phyloP scores from a whole-genome alignment of 495 filamentous ascomycete species.

The Penicillium arizonense region DNA sequence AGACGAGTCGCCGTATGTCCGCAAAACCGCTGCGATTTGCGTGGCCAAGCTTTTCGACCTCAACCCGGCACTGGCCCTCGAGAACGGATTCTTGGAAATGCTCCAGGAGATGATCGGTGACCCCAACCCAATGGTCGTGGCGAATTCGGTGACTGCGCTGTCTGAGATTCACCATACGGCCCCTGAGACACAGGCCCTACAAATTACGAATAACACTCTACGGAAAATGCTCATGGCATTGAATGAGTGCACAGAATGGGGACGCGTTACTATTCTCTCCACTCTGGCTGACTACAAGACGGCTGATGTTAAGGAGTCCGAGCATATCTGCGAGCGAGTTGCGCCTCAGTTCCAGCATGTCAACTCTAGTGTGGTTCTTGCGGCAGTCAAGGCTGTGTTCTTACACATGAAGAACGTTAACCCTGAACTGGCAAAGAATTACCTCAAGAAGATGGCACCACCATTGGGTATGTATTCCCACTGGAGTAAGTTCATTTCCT shows the following conservation, averaged over 20 bases:
- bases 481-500: constrained; percentile 17
- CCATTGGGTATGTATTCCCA: constrained; percentile 65
- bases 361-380: constrained; percentile 93
- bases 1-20: constrained; percentile 97
- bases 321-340: constrained; percentile 97
- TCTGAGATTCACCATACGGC: constrained; percentile 88
- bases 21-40: constrained; percentile 96
- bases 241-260: constrained; percentile 99
- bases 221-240: constrained; percentile 96
- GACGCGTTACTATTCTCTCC: constrained; percentile 89
- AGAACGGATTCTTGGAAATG: constrained; percentile 96
- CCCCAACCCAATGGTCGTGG: constrained; percentile 98
- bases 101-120: constrained; percentile 96
- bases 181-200: constrained; percentile 83
- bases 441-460: constrained; percentile 97
- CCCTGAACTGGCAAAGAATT: constrained; percentile 72
- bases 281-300: constrained; percentile 88
- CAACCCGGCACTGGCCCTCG: constrained; percentile 85
- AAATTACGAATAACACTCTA: constrained; percentile 74
- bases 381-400: constrained; percentile 97
- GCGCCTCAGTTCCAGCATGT: constrained; percentile 98
- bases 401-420: constrained; percentile 88
- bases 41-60: constrained; percentile 98
- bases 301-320: constrained; percentile 86
- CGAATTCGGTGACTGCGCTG: constrained; percentile 91